Evolutionary conservation across 352 stramenopile species (phyloP), one percentile per base, ranked within the genome.

Genomic region (Aphanomyces invadans): DNA sequence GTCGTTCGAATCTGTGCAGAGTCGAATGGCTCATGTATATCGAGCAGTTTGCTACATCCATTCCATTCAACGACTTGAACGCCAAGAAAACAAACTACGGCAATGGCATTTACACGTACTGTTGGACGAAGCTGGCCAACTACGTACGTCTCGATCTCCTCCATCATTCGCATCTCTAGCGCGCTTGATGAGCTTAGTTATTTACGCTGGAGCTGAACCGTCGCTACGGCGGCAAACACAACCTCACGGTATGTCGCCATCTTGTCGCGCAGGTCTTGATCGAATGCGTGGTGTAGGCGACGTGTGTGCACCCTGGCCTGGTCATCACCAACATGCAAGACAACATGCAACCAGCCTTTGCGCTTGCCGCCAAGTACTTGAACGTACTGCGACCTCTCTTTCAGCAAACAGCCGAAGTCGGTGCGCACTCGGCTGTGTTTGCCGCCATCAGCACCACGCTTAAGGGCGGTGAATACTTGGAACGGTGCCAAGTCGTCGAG

Each of bases 321-420:
- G 60, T 67, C 23, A 67, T 67, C 19, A 59, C 60, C 60, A 55
- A 57, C 32, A 46, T 67, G 21, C 60, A 67, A 57, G 38, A 67
- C 4, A 67, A 67, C 49, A 67, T 67, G 60, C 60, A 59, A 23
- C 60, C 60, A 9, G 21, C 48, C 19, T 57, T 67, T 33, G 42
- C n/a, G 3, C 21, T 23, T 17, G 3, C 57, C 7, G 60, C 60
- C 21, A 59, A 57, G 2, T 57, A 10, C 38, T 55, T 57, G 23
- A 51, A 57, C 36, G 19, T 23, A 19, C 17, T 67, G 23, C 60
- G 60, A 2, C 42, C 39, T 11, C 38, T 67, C 29, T 4, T 67
- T 10, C 60, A 59, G 38, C 42, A 57, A 10, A 67, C 60, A 3
- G 60, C 38, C 25, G 42, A 55, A 28, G 38, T 45, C 26, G 60